Percentiles rank a stretch among this genome's conserved stretches.
These are phyloP conservation scores for Yamadazyma songkhlaensis DNA, from an alignment of 1,139 yeast species.

Conservation along the genomic window DNA sequence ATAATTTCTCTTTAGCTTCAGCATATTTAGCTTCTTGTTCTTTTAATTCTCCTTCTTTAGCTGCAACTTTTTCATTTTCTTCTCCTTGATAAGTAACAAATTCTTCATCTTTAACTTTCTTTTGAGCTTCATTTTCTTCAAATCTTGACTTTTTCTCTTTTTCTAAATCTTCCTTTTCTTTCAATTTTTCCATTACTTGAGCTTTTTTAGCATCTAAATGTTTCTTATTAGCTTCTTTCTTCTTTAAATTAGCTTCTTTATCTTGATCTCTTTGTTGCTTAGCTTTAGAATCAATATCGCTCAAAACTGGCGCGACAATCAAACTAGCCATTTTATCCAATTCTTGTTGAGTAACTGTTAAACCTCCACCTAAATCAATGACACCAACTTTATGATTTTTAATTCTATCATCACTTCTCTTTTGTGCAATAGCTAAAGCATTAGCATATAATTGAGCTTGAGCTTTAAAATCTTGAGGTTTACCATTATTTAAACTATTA, in stretches of 20 bases:
- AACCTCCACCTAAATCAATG: slow-evolving; percentile 86
- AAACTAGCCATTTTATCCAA: slow-evolving; percentile 79
- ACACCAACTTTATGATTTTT: slow-evolving; percentile 48
- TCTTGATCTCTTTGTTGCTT: slow-evolving; percentile 69
- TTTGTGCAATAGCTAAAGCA: slow-evolving; percentile 66
- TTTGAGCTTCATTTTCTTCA: slow-evolving; percentile 37
- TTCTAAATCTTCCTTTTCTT: slow-evolving; percentile 39
- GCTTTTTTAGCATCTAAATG: slow-evolving; percentile 49
- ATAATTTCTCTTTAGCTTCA: slow-evolving; percentile 36
- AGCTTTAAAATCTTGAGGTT: slow-evolving; percentile 34
- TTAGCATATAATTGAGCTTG: slow-evolving; percentile 45
- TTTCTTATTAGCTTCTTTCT: slow-evolving; percentile 29
- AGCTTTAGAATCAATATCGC: slow-evolving; percentile 71
- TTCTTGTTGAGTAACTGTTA: slow-evolving; percentile 71
- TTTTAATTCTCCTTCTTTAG: slow-evolving; percentile 32
- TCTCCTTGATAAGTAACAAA: slow-evolving; percentile 28
- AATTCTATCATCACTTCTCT: slow-evolving; percentile 55
- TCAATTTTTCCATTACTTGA: slow-evolving; percentile 49
- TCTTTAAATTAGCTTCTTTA: slow-evolving; percentile 26
- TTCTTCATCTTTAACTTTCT: slow-evolving; percentile 39
- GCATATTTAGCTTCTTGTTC: slow-evolving; percentile 32
- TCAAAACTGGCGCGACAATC: slow-evolving; percentile 81
- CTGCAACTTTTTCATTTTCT: slow-evolving; percentile 37
- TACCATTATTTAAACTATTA: slow-evolving; percentile 32
- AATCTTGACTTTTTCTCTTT: slow-evolving; percentile 38